Conservation (phyloP, 208 protist species). For the Trypanosomatidae sp. region DNA sequence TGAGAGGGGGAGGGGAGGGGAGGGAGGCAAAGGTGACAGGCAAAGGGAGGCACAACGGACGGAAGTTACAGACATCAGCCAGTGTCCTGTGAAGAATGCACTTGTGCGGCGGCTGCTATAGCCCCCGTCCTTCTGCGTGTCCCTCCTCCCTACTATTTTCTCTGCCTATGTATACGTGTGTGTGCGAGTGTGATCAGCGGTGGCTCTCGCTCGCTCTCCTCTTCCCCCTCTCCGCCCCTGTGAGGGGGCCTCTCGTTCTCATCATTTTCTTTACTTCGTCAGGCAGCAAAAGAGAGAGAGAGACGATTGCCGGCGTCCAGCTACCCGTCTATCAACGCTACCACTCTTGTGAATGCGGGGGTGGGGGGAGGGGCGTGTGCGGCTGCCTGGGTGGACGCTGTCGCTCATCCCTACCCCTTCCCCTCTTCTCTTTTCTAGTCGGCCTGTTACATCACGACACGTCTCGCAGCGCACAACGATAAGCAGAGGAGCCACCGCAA, state of each 20-base stretch:
- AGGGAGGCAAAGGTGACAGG: neutral
- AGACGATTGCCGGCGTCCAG: neutral
- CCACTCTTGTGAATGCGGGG: neutral
- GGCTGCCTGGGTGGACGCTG: neutral
- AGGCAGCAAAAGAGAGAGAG: neutral
- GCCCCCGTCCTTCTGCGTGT: neutral
- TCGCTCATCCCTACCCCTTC: neutral
- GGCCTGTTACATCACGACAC: neutral
- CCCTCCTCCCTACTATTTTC: conserved; percentile 11
- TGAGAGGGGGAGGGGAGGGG: neutral
- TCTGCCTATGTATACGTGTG: neutral
- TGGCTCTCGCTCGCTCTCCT: too few species aligned
- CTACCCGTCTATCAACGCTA: neutral
- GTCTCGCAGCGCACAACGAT: neutral
- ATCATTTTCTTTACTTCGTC: neutral
- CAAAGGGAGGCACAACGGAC: neutral
- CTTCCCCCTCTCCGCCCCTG: neutral
- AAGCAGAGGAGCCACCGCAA: neutral
- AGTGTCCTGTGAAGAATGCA: neutral
- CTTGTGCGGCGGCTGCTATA: neutral
- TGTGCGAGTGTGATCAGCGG: neutral
- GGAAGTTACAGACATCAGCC: neutral
- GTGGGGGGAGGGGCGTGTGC: neutral
- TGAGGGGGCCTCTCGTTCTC: neutral
- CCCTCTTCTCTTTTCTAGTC: neutral